Base-by-base conservation (phyloP, 306 rosid species). In the Vigna angularis region DNA sequence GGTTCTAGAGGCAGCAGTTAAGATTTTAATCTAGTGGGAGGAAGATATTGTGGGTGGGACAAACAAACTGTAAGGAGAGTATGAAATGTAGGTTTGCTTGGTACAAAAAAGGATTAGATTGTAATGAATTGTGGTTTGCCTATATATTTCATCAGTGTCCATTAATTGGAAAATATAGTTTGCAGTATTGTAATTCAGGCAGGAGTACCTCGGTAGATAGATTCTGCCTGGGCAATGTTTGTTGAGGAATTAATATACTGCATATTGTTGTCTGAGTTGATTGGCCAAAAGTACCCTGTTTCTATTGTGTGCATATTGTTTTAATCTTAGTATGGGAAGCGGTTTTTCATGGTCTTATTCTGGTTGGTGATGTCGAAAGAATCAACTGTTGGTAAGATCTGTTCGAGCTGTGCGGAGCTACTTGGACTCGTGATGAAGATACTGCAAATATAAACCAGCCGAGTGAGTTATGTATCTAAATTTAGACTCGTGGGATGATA, bases 41-140 rank as follows among this genome's bases (percentile, higher is more conserved):
- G 84, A 75, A 34, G 75, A 24, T 69, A 40, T 65, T 71, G 68
- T 76, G 62, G 72, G 74, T 36, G 24, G 18, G 40, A 48, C 51
- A 14, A 28, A 48, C 51, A 14, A 28, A 66, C 79, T 81, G 50
- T 72, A 70, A 44, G 71, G 24, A 74, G 78, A 83, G 69, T 76
- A 78, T 79, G 75, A 72, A 67, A 72, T 38, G 63, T 79, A 72
- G 85, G 79, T 79, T 78, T 84, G 71, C 59, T 76, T 80, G 72
- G 76, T 86, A 50, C 72, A 59, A 6, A 57, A 69, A 71, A 57
- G 61, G 53, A 49, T 73, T 72, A 76, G 83, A 74, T 80, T 66
- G 80, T 38, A 76, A 73, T 68, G 87, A 70, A 48, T 77, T 73
- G 74, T 80, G 87, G 87, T 80, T 77, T 83, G 81, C 57, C 76